phyloP scores from a whole-genome alignment of 1,284 basidiomycete species.

The Papiliotrema terrestris region DNA sequence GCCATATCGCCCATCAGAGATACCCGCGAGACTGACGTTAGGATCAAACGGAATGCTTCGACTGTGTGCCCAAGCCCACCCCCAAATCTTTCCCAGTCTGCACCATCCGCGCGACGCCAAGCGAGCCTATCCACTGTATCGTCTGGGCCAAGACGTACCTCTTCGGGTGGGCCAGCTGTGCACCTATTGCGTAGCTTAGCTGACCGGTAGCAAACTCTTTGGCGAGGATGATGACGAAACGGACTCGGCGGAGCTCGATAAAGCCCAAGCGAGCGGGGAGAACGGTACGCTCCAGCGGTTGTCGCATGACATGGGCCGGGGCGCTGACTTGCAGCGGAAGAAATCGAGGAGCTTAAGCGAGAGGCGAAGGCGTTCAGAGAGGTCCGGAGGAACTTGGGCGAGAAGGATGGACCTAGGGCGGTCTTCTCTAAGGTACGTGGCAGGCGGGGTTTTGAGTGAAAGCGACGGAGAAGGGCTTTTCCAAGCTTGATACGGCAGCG shows the following conservation, averaged over 20 bases:
- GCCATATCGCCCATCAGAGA: slow-evolving; percentile 47
- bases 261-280: slow-evolving; percentile 62
- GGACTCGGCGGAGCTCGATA: slow-evolving; percentile 51
- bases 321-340: slow-evolving; percentile 60
- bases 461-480: too few relatives aligned
- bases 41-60: slow-evolving; percentile 86
- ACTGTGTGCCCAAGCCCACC: slow-evolving; percentile 81
- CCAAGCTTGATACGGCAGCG: too few relatives aligned
- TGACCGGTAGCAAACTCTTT: slow-evolving; percentile 72
- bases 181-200: not conserved
- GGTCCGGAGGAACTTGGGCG: slow-evolving; percentile 58
- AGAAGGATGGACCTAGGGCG: slow-evolving; percentile 60
- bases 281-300: slow-evolving; percentile 56
- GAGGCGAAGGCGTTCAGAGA: slow-evolving; percentile 84
- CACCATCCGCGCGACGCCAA: slow-evolving; percentile 95
- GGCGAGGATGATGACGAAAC: slow-evolving; percentile 71
- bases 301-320: not conserved
- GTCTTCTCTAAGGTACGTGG: slow-evolving; percentile 77
- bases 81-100: slow-evolving; percentile 97
- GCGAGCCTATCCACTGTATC: slow-evolving; percentile 96
- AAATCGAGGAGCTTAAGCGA: slow-evolving; percentile 83
- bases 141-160: slow-evolving; percentile 99
- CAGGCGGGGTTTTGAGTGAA: too few relatives aligned
- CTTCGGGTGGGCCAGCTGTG: slow-evolving; percentile 66
- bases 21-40: slow-evolving; percentile 40